Evolutionary conservation across 2,329 filamentous ascomycete species (phyloP).

Genomic region (Pseudocercospora vitis): DNA sequence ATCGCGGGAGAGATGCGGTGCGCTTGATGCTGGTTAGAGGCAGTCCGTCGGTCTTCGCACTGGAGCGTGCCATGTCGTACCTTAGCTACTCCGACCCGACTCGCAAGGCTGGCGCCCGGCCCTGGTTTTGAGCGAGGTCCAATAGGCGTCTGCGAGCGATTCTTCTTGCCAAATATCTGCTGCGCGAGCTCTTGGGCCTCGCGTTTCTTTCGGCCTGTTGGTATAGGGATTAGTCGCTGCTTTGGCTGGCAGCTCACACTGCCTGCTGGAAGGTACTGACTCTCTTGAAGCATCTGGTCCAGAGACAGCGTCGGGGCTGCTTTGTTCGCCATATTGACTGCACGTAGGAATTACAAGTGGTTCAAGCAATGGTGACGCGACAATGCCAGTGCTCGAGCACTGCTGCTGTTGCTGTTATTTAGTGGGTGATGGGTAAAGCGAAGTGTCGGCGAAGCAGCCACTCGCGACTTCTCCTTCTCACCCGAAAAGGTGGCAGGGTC

Average conservation of each 20-base stretch:
- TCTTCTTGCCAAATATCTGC: conserved; percentile 65
- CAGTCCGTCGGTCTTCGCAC: not conserved
- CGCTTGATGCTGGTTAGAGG: conserved; percentile 20
- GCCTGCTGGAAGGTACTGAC: conserved; percentile 11
- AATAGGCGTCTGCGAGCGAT: conserved; percentile 59
- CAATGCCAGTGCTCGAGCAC: too few species aligned
- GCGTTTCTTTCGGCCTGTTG: conserved; percentile 28
- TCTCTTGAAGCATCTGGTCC: conserved; percentile 27
- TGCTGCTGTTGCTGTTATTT: too few species aligned
- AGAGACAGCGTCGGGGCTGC: conserved; percentile 19
- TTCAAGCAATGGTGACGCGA: too few species aligned
- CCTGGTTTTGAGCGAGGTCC: conserved; percentile 43
- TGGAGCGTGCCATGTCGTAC: conserved; percentile 42
- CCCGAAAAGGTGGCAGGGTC: conserved; percentile 2
- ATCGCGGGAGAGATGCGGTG: conserved; percentile 33
- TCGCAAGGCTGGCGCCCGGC: conserved; percentile 60
- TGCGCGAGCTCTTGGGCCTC: conserved; percentile 57
- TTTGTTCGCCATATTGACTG: conserved; percentile 19
- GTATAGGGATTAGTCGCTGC: not conserved
- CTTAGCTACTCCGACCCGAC: conserved; percentile 73
- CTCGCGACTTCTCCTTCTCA: conserved; percentile 5
- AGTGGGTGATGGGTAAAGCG: too few species aligned
- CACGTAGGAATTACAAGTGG: not conserved
- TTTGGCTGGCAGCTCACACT: not conserved
- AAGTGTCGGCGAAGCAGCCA: not conserved